These are phyloP conservation scores for Neobulgaria alba DNA, from an alignment of 2,329 filamentous ascomycete species.

Conservation along the genomic window DNA sequence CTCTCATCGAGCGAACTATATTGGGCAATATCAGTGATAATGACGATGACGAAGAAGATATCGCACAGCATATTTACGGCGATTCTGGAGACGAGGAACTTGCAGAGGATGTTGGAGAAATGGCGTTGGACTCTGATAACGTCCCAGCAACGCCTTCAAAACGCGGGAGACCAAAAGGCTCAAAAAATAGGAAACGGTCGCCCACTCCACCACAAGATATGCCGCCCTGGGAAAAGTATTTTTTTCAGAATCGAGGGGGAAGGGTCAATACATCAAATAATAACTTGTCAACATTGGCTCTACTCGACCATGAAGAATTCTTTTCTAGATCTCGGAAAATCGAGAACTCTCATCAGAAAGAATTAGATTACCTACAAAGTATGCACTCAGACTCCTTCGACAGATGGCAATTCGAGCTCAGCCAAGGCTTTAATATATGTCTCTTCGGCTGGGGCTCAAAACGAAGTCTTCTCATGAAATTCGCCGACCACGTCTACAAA, in stretches of 20 bases:
- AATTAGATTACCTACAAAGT: conserved; percentile 62
- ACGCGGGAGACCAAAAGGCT: conserved; percentile 36
- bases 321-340: conserved; percentile 57
- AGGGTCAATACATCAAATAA: conserved; percentile 79
- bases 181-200: conserved; percentile 43
- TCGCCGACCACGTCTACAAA: conserved; percentile 62
- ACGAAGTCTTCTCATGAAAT: conserved; percentile 61
- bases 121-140: conserved; percentile 20
- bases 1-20: conserved; percentile 64
- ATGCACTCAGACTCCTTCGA: conserved; percentile 75
- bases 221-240: conserved; percentile 84
- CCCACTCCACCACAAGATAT: conserved; percentile 67
- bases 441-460: conserved; percentile 93
- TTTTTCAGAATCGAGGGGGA: conserved; percentile 82
- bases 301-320: conserved; percentile 89
- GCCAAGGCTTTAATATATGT: conserved; percentile 80
- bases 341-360: conserved; percentile 58
- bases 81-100: conserved; percentile 37
- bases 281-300: conserved; percentile 61
- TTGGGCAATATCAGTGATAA: conserved; percentile 59
- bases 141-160: conserved; percentile 41
- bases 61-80: conserved; percentile 62
- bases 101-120: conserved; percentile 24
- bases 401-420: conserved; percentile 88
- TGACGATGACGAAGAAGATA: conserved; percentile 58